A percentile compares a stretch with the other conserved stretches of the same genome.
Evolutionary conservation across 1,139 yeast genomes (phyloP).

Genomic region (Ogataea hybrid): DNA sequence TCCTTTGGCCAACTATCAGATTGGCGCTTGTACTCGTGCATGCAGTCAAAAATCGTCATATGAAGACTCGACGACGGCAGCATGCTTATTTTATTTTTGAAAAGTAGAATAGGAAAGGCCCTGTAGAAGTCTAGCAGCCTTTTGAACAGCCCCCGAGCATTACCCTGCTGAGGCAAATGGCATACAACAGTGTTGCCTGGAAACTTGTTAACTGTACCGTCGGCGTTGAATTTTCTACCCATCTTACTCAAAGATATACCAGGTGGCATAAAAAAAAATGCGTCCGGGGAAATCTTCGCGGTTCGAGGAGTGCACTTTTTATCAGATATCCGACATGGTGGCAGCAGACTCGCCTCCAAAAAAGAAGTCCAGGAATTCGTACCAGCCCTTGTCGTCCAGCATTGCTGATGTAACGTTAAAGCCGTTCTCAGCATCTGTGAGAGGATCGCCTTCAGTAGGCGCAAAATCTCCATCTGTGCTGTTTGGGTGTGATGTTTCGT

Average conservation of each 20-base stretch:
- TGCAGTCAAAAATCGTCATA: slow-evolving; percentile 16
- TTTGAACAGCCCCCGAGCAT: slow-evolving; percentile 11
- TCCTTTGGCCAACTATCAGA: slow-evolving; percentile 15
- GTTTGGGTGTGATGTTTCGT: neutral
- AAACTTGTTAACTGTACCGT: slow-evolving; percentile 18
- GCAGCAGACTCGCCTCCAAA: slow-evolving; percentile 12
- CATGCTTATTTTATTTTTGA: slow-evolving; percentile 17
- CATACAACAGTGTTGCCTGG: slow-evolving; percentile 18
- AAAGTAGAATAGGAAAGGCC: slow-evolving; percentile 10
- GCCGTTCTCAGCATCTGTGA: slow-evolving; percentile 2
- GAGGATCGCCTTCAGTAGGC: neutral
- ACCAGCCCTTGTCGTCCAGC: slow-evolving; percentile 27
- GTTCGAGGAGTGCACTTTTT: slow-evolving; percentile 1
- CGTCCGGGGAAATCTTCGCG: neutral
- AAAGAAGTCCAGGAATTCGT: slow-evolving; percentile 25
- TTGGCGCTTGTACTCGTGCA: slow-evolving; percentile 16
- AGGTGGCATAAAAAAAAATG: neutral
- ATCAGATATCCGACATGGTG: neutral
- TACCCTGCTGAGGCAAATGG: slow-evolving; percentile 19
- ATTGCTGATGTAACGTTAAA: neutral
- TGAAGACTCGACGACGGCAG: slow-evolving; percentile 18
- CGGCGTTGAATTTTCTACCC: slow-evolving; percentile 16
- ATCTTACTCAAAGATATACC: neutral
- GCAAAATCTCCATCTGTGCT: too few species aligned
- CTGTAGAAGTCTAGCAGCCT: slow-evolving; percentile 15